Base-by-base conservation (phyloP, 805 yeast genomes). In the Metschnikowia proteae region DNA sequence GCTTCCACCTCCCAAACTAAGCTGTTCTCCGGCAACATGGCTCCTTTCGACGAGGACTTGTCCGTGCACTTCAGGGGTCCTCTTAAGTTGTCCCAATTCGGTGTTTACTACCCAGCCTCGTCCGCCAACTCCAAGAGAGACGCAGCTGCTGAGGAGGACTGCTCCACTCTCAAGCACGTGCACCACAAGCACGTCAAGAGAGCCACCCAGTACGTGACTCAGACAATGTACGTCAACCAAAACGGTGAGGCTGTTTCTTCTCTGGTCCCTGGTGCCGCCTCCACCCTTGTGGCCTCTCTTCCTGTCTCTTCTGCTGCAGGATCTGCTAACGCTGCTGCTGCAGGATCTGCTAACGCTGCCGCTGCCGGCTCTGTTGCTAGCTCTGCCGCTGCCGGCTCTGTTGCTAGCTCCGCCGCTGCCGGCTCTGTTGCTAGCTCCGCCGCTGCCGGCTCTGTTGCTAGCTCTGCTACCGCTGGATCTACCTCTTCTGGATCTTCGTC, bases 31-130 rank as follows among this genome's bases (percentile, higher is more conserved):
- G 96, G 96, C 47, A 60, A 80, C 50, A 68, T 88, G 67, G 70
- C 91, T 47, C 96, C 96, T 35, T 75, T 89, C 54, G 85, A 88
- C 67, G 94, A 88, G 74, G 96, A 89, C 68, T 72, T 89, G 53
- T 83, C 95, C 32, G 83, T 89, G 51, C 96, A 89, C 68, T 86
- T 88, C 76, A 84, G 96, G 76, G 96, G 96, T 60, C 96, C 96
- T 33, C 63, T 89, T 59, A 77, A 80, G 64, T 80, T 89, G 64
- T 71, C 75, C 62, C 88, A 88, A 71, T 89, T 94, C 64, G 97
- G 91, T 68, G 97, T 88, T 48, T 94, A 91, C 77, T 83, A 84
- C 62, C 91, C 88, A 55, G 63, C 79, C 26, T 57, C 76, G n/a
- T 59, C 74, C 38, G 52, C 67, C 45, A 65, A 72, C 57, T 66